phyloP scores from a whole-genome alignment of 169 alveolate genomes.

The Toxoplasma gondii region DNA sequence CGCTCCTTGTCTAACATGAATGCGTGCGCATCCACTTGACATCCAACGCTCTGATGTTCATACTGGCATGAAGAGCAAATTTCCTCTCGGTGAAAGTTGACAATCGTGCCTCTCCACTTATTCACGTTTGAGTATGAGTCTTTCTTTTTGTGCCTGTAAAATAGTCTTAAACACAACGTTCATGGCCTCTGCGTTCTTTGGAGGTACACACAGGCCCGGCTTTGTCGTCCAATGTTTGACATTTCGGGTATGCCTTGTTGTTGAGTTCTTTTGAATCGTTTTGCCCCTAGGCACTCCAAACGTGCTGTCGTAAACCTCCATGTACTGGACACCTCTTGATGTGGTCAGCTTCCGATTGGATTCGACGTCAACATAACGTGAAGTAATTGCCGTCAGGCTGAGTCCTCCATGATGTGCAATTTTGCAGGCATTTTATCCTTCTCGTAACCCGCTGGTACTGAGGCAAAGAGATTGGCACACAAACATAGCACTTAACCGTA shows the following conservation, averaged over 20 bases:
- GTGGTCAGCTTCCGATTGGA: slow-evolving; percentile 55
- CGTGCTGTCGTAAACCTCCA: slow-evolving; percentile 68
- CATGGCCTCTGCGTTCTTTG: slow-evolving; percentile 56
- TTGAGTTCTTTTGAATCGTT: slow-evolving; percentile 66
- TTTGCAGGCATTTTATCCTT: slow-evolving; percentile 69
- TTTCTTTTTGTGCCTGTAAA: too few relatives aligned
- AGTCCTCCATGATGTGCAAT: slow-evolving; percentile 72
- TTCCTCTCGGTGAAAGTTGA: slow-evolving; percentile 46
- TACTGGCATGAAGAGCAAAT: background rate
- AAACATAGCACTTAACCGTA: background rate
- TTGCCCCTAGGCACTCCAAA: slow-evolving; percentile 62
- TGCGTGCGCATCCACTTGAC: background rate
- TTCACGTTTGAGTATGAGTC: slow-evolving; percentile 43
- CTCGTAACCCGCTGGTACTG: slow-evolving; percentile 65
- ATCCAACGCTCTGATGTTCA: background rate
- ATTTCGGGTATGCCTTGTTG: slow-evolving; percentile 66
- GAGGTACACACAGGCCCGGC: slow-evolving; percentile 68
- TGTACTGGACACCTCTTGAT: slow-evolving; percentile 52
- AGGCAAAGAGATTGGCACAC: background rate
- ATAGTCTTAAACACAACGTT: too few relatives aligned
- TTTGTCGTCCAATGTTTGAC: slow-evolving; percentile 69
- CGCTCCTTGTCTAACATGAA: too few relatives aligned
- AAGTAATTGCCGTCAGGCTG: slow-evolving; percentile 65
- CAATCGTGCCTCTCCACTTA: slow-evolving; percentile 32
- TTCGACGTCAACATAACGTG: slow-evolving; percentile 68